Base-by-base conservation (phyloP, 495 filamentous ascomycete species). In the Podospora anserina region DNA sequence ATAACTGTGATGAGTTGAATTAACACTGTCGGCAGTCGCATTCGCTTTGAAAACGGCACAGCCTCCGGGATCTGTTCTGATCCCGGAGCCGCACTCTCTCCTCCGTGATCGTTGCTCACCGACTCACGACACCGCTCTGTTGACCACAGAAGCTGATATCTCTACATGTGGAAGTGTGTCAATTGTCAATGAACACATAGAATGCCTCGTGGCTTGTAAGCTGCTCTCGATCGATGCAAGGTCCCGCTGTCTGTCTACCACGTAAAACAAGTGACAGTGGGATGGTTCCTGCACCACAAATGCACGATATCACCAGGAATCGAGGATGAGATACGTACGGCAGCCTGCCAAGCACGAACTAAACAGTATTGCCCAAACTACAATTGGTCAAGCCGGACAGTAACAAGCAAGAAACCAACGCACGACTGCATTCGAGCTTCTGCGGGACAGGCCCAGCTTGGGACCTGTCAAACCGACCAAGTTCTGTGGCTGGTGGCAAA, bases 311-410 rank as follows among this genome's bases (percentile, higher is more conserved):
- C 39, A 49, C 39, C 39, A 13, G 39, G 39, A 13, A 49, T 49
- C 39, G 15, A 3, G 30, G 7, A 32, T 32, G 30, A 32, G 39
- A 49, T 49, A 49, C 39, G 39, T 49, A 49, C 39, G 39, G 39
- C 6, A 49, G 9, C 39, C 39, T 49, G 39, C 39, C 39, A 49
- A 49, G 39, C 39, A 49, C 39, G 39, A 32, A 32, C 39, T 49
- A 13, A 49, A 49, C 39, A 49, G 39, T 16, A 3, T 49, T 49
- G 39, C 39, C 18, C 30, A 20, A 63, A 63, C 61, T 27, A 39
- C 61, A 63, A 63, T 13, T 34, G 61, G 61, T 23, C 30, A 63
- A 63, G 61, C 61, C 61, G 61, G 61, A 39, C 28, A 39, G 61
- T 0, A 39, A 26, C 27, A 63, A 28, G n/a, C 55, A 58, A 58